phyloP scores from a whole-genome alignment of 2,329 filamentous ascomycete species.

The Apiospora arundinis region DNA sequence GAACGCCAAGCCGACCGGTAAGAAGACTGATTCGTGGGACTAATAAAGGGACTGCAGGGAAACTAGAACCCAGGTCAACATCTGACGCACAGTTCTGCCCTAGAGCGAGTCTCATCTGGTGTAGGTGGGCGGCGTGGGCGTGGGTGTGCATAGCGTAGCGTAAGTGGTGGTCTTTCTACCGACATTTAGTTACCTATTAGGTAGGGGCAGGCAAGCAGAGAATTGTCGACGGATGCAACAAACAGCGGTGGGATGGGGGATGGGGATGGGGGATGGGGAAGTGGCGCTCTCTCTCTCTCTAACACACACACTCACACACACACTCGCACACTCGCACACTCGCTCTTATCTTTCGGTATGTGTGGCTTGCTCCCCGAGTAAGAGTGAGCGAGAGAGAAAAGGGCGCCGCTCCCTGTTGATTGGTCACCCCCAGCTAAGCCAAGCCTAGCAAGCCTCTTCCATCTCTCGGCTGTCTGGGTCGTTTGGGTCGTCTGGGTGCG shows the following conservation, averaged over 20 bases:
- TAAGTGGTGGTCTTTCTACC: neutral
- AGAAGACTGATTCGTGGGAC: slow-evolving; percentile 26
- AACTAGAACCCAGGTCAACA: slow-evolving; percentile 23
- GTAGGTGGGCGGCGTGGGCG: neutral
- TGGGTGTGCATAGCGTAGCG: slow-evolving; percentile 5
- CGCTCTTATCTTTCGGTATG: slow-evolving; percentile 5
- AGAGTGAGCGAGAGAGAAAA: slow-evolving; percentile 14
- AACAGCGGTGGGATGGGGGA: slow-evolving; percentile 6
- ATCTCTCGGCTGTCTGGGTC: slow-evolving; percentile 18
- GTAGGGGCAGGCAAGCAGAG: neutral
- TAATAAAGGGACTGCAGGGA: slow-evolving; percentile 21
- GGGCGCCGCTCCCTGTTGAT: neutral
- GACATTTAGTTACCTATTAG: too few relatives aligned
- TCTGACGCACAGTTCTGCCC: slow-evolving; percentile 25
- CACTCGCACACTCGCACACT: too few relatives aligned
- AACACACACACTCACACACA: too few relatives aligned
- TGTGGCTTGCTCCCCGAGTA: slow-evolving; percentile 12
- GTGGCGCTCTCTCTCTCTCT: neutral
- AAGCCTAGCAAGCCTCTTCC: slow-evolving; percentile 20
- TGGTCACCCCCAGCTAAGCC: neutral
- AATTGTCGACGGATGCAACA: neutral
- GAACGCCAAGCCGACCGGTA: slow-evolving; percentile 24
- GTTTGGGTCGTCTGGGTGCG: neutral
- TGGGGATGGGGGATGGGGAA: neutral
- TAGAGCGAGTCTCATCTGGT: slow-evolving; percentile 24